These are phyloP conservation scores for Volvox carteri DNA, from an alignment of 163 green algal genomes.

Conservation along the genomic window DNA sequence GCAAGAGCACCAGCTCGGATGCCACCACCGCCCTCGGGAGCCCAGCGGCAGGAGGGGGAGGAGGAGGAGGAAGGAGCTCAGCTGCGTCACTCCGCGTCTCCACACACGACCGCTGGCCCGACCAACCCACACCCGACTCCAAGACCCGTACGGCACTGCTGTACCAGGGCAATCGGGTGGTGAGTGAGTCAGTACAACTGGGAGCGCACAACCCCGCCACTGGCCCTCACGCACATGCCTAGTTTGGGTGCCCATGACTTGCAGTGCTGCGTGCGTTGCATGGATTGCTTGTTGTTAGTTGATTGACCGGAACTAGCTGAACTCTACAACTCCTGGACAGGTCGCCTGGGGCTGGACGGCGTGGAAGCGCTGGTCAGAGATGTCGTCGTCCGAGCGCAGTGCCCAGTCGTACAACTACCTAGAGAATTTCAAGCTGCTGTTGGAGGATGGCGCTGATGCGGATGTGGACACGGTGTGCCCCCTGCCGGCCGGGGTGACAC, in stretches of 20 bases:
- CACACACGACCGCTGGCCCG: not conserved
- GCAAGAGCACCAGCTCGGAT: not conserved
- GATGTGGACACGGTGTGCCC: constrained; percentile 29
- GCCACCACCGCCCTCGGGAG: not conserved
- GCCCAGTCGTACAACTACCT: constrained; percentile 12
- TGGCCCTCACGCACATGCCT: too few species aligned
- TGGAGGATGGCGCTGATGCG: constrained; percentile 21
- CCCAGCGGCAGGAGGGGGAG: not conserved
- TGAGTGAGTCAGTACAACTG: too few species aligned
- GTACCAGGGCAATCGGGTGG: constrained; percentile 16
- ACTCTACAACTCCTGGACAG: constrained; percentile 3
- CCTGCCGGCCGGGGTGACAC: constrained; percentile 29
- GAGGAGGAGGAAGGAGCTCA: too few species aligned
- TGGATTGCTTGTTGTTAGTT: too few species aligned
- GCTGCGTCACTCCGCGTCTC: not conserved
- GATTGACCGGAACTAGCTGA: too few species aligned
- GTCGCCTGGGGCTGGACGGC: constrained; percentile 34
- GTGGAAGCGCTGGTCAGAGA: constrained; percentile 32
- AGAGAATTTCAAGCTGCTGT: constrained; percentile 51
- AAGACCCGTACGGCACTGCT: constrained; percentile 47
- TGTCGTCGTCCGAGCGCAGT: not conserved
- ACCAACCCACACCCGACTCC: constrained; percentile 21
- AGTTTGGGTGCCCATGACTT: too few species aligned
- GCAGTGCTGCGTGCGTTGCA: too few species aligned
- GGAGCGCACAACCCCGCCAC: too few species aligned